These are phyloP conservation scores for Cruciata laevipes DNA, from an alignment of 257 asterid species.

Conservation along the genomic window DNA sequence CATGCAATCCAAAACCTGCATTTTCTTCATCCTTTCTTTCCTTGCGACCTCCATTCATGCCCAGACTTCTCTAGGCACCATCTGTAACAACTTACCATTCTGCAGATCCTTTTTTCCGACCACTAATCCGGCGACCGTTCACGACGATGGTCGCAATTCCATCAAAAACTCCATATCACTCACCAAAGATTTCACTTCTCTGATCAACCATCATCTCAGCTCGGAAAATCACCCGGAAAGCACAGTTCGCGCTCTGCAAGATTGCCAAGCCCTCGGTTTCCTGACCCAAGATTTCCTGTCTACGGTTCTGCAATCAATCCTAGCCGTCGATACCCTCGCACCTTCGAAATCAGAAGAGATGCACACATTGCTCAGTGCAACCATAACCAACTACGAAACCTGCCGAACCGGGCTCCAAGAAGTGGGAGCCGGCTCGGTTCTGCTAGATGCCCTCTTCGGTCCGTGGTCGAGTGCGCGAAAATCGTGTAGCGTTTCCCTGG, in stretches of 20 bases:
- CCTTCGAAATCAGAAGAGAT: constrained; percentile 33
- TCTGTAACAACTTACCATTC: neutral
- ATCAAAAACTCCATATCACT: constrained; percentile 33
- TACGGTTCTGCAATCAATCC: constrained; percentile 8
- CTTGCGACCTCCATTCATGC: neutral
- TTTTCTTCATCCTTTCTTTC: neutral
- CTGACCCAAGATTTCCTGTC: constrained; percentile 39
- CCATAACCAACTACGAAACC: constrained; percentile 54
- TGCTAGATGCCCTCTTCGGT: constrained; percentile 27
- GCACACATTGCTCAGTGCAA: constrained; percentile 60
- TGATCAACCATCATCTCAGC: constrained; percentile 19
- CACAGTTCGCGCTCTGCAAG: constrained; percentile 48
- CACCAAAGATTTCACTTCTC: constrained; percentile 32
- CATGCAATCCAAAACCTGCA: constrained; percentile 5
- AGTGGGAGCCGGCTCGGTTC: constrained; percentile 30
- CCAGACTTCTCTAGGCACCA: too few species aligned
- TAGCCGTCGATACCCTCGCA: constrained; percentile 4
- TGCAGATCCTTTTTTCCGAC: constrained; percentile 54
- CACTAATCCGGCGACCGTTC: constrained; percentile 40
- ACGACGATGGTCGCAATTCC: constrained; percentile 36
- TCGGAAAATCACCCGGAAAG: constrained; percentile 4
- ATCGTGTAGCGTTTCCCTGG: constrained; percentile 46
- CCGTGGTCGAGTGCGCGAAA: constrained; percentile 39
- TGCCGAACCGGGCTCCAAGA: constrained; percentile 55
- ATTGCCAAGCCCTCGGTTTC: constrained; percentile 43